Conservation (phyloP, 208 protist species). For the Zelonia costaricensis region DNA sequence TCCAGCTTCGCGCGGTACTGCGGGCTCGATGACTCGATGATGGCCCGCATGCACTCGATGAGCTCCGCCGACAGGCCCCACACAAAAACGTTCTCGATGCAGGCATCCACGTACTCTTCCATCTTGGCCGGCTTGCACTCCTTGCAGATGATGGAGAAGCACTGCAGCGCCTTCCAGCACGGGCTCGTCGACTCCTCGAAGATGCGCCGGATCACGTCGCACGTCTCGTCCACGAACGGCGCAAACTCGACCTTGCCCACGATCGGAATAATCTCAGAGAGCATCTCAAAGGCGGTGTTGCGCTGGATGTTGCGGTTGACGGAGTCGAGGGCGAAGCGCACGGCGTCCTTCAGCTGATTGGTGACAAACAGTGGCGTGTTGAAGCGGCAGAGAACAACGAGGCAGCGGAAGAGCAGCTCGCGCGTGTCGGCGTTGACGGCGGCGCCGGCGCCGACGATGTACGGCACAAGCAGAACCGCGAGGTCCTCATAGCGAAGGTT, state of each 20-base stretch:
- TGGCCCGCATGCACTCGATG: constrained; percentile 81
- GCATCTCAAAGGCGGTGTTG: constrained; percentile 69
- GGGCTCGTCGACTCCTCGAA: constrained; percentile 54
- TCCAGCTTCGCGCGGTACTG: constrained; percentile 73
- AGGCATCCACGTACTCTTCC: constrained; percentile 72
- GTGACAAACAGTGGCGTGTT: constrained; percentile 69
- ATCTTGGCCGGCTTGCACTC: constrained; percentile 61
- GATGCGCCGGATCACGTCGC: constrained; percentile 44
- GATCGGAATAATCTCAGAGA: constrained; percentile 77
- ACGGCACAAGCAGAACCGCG: constrained; percentile 73
- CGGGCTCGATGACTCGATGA: constrained; percentile 60
- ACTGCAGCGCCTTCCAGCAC: constrained; percentile 83
- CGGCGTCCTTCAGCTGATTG: constrained; percentile 73
- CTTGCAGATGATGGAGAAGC: constrained; percentile 63
- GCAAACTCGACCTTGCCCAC: constrained; percentile 60
- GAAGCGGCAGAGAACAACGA: constrained; percentile 78
- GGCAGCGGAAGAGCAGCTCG: constrained; percentile 61
- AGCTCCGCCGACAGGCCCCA: constrained; percentile 87
- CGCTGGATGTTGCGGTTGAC: constrained; percentile 51
- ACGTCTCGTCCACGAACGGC: constrained; percentile 69
- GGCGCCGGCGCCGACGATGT: constrained; percentile 48
- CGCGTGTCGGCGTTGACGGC: constrained; percentile 35
- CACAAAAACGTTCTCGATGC: constrained; percentile 74
- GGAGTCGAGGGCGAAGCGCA: constrained; percentile 72
- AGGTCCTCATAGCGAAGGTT: constrained; percentile 72